These are phyloP conservation scores for Pelargonium fulgidum DNA, from an alignment of 441 rosid genomes.

Conservation along the genomic window DNA sequence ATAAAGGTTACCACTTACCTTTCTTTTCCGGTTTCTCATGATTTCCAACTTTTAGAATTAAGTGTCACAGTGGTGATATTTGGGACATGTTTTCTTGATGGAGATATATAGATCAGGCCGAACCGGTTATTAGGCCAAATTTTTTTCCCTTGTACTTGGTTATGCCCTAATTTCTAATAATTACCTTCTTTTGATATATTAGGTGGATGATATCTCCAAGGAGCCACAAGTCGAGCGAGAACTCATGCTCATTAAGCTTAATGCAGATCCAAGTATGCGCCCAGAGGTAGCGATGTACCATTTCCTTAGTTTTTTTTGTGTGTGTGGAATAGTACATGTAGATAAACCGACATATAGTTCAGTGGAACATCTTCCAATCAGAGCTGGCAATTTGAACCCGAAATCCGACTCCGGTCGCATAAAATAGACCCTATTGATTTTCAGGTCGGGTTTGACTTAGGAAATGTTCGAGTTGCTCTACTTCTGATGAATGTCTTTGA, in stretches of 20 bases:
- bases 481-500: neutral
- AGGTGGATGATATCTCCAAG: conserved; percentile 67
- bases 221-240: conserved; percentile 76
- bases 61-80: neutral
- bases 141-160: neutral
- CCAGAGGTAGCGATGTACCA: conserved; percentile 39
- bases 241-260: conserved; percentile 62
- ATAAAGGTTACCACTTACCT: conserved; percentile 42
- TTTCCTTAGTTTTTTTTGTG: neutral
- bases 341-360: neutral
- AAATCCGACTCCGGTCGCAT: too few relatives aligned
- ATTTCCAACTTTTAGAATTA: neutral
- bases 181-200: conserved; percentile 13
- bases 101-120: neutral
- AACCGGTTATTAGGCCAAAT: neutral
- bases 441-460: too few relatives aligned
- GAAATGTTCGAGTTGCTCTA: too few relatives aligned
- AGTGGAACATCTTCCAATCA: neutral
- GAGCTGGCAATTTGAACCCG: too few relatives aligned
- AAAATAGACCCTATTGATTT: too few relatives aligned
- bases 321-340: neutral
- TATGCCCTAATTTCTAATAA: neutral
- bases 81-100: neutral
- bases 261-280: conserved; percentile 36
- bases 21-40: neutral